Percentiles rank a stretch among this genome's conserved stretches.
These are phyloP conservation scores for Barnettozyma siamensis DNA, from an alignment of 805 yeast species.

Conservation along the genomic window DNA sequence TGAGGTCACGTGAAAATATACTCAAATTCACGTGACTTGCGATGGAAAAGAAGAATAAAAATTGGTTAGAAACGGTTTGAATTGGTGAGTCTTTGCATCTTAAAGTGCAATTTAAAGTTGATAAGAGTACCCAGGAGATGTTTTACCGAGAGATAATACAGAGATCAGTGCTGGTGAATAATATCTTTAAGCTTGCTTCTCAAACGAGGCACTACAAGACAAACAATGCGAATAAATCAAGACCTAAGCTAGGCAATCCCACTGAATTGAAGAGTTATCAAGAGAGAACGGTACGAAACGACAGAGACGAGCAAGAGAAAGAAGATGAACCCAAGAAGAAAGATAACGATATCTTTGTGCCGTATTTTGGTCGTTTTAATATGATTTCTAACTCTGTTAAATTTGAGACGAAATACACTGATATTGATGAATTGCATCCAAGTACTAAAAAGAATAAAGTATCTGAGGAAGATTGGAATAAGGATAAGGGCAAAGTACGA, in stretches of 20 bases:
- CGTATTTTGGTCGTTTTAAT: slow-evolving; percentile 8
- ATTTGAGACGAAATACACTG: slow-evolving; percentile 11
- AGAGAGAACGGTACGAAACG: not conserved
- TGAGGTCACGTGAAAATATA: no score
- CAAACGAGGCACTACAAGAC: not conserved
- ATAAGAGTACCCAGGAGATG: no score
- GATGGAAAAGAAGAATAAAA: no score
- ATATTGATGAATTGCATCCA: slow-evolving; percentile 14
- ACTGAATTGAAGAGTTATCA: slow-evolving; percentile 3
- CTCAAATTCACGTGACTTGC: not conserved
- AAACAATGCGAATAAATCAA: slow-evolving; percentile 2
- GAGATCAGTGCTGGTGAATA: not conserved
- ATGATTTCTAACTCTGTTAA: slow-evolving; percentile 9
- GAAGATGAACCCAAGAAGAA: not conserved
- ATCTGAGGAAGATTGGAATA: slow-evolving; percentile 8
- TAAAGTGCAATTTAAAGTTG: no score
- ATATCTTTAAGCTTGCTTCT: not conserved
- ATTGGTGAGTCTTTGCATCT: no score
- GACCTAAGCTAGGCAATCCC: slow-evolving; percentile 9
- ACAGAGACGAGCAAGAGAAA: not conserved
- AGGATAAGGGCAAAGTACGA: slow-evolving; percentile 4
- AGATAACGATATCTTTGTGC: not conserved
- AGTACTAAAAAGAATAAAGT: slow-evolving; percentile 11
- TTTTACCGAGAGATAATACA: no score
- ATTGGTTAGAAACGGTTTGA: no score